Conservation (phyloP, 495 filamentous ascomycete species). For the Daldinia bambusicola region DNA sequence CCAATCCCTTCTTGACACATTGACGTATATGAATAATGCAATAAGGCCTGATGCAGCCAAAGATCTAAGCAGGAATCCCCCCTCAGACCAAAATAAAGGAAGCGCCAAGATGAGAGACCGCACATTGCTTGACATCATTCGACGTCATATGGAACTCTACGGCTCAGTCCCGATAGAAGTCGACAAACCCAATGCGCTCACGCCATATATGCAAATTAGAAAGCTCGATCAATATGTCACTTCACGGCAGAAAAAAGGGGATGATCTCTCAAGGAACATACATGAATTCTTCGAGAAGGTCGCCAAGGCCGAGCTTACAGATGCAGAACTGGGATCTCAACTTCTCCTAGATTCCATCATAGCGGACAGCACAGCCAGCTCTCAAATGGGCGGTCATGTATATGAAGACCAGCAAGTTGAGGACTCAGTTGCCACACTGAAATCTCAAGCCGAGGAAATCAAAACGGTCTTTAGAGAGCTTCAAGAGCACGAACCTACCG, state of each 20-base stretch:
- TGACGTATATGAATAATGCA: constrained; percentile 20
- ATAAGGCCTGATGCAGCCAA: not conserved
- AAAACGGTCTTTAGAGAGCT: constrained; percentile 30
- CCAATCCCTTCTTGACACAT: constrained; percentile 26
- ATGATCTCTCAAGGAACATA: constrained; percentile 40
- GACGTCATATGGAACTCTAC: constrained; percentile 44
- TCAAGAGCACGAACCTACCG: constrained; percentile 14
- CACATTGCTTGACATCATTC: constrained; percentile 28
- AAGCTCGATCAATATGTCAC: constrained; percentile 41
- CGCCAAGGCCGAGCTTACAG: constrained; percentile 35
- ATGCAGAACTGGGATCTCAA: constrained; percentile 39
- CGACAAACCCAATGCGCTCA: constrained; percentile 9
- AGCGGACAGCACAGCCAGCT: constrained; percentile 35
- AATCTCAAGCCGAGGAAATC: constrained; percentile 36
- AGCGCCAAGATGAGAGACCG: not conserved
- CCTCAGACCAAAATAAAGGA: not conserved
- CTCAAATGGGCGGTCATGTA: constrained; percentile 24
- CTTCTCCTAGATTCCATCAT: constrained; percentile 44
- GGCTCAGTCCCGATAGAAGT: constrained; percentile 35
- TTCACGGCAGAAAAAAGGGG: constrained; percentile 38
- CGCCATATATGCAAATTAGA: constrained; percentile 9
- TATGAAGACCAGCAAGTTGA: constrained; percentile 47
- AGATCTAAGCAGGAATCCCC: not conserved
- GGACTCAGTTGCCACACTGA: constrained; percentile 41
- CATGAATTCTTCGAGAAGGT: constrained; percentile 41